phyloP scores from a whole-genome alignment of 306 rosid species.

The Senna tora region DNA sequence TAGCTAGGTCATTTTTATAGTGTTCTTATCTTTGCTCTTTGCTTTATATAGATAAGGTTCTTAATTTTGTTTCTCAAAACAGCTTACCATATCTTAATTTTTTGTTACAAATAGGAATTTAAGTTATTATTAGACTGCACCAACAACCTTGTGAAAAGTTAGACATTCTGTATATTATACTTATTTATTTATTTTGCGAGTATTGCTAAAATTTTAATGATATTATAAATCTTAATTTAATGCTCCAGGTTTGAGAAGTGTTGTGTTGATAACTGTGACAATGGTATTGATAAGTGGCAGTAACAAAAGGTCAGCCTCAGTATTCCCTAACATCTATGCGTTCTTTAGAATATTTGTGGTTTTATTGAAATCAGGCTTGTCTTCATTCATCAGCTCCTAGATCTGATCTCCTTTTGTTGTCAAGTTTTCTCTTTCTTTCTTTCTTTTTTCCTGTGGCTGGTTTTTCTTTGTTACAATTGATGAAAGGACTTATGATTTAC shows the following conservation, averaged over 20 bases:
- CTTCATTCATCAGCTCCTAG: slow-evolving; percentile 21
- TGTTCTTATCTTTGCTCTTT: not conserved
- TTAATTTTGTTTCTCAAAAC: not conserved
- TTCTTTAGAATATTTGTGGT: slow-evolving; percentile 19
- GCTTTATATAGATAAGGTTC: not conserved
- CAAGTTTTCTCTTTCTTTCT: not conserved
- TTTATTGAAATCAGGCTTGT: not conserved
- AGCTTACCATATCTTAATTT: not conserved
- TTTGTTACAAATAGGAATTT: not conserved
- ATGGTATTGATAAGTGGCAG: slow-evolving; percentile 59
- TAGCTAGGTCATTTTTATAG: not conserved
- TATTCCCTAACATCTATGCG: not conserved
- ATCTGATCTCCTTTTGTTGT: not conserved
- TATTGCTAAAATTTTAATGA: slow-evolving; percentile 13
- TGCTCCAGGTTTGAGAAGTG: slow-evolving; percentile 44
- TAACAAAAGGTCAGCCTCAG: slow-evolving; percentile 43
- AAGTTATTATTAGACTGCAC: not conserved
- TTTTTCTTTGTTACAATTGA: not conserved
- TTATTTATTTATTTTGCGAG: not conserved
- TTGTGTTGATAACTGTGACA: slow-evolving; percentile 15
- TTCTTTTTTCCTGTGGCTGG: not conserved
- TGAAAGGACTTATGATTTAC: not conserved
- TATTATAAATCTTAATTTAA: slow-evolving; percentile 19
- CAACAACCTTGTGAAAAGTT: slow-evolving; percentile 11
- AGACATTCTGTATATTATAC: not conserved